A percentile compares a stretch with the other conserved stretches of the same genome.
Evolutionary conservation across 495 filamentous ascomycete species (phyloP).

Genomic region (Haplographium delicatum): DNA sequence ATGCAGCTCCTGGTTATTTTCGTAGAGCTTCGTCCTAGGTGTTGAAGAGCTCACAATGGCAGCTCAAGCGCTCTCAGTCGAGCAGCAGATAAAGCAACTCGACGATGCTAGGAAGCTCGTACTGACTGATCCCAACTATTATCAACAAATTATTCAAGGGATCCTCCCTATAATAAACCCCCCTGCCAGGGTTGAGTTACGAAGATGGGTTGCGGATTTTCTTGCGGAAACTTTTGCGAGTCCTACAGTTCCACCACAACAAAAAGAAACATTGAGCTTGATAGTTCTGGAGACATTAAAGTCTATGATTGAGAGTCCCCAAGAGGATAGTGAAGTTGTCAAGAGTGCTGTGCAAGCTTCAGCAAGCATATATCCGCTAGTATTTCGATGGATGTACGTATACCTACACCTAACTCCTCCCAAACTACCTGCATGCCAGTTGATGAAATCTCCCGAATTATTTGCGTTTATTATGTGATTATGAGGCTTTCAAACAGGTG

Average conservation of each 20-base stretch:
- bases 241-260: slow-evolving; percentile 61
- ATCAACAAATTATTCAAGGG: slow-evolving; percentile 82
- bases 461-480: too few species aligned
- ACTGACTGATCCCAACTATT: slow-evolving; percentile 74
- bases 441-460: too few species aligned
- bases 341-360: slow-evolving; percentile 79
- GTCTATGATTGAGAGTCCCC: slow-evolving; percentile 64
- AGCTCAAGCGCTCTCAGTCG: slow-evolving; percentile 44
- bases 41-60: slow-evolving; percentile 34
- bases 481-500: too few species aligned
- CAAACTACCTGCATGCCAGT: too few species aligned
- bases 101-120: slow-evolving; percentile 83
- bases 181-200: slow-evolving; percentile 66
- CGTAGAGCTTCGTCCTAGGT: slow-evolving; percentile 18
- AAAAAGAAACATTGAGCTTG: slow-evolving; percentile 72
- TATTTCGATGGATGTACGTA: slow-evolving; percentile 91
- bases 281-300: slow-evolving; percentile 69
- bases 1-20: slow-evolving; percentile 3
- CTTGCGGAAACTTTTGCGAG: slow-evolving; percentile 93
- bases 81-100: slow-evolving; percentile 76
- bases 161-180: slow-evolving; percentile 84
- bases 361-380: slow-evolving; percentile 85
- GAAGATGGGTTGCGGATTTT: slow-evolving; percentile 95
- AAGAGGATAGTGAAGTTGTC: slow-evolving; percentile 69
- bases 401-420: slow-evolving; percentile 4